Base-by-base conservation (phyloP, 306 rosid species). In the Arachis hypogaea region DNA sequence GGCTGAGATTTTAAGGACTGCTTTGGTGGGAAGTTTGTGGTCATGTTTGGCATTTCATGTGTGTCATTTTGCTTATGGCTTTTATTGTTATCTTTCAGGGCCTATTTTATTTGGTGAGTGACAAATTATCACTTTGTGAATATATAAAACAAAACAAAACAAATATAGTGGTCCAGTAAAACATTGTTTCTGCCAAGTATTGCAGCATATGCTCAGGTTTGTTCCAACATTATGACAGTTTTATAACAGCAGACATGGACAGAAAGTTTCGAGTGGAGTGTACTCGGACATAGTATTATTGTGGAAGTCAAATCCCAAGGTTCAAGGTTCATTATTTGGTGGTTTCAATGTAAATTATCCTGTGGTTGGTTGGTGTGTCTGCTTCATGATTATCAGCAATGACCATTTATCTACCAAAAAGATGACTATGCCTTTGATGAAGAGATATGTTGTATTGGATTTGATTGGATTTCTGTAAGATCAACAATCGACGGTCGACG, bases 231-330 rank as follows among this genome's bases (percentile, higher is more conserved):
- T 70, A 60, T 57, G 63, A 71, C 2, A 6, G 51, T 72, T 29
- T 50, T 30, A 29, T 47, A 40, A 58, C 58, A 40, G 67, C 69
- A 44, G 51, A 49, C 59, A 30, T 59, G 52, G 59, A 46, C 60
- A 38, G 63, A 46, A 56, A 71, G 49, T n/a, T 71, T 7, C 62
- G 0, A 33, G 14, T 64, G 61, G 67, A 71, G 38, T 28, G 65
- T 64, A 43, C 38, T 43, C 45, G 54, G 41, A 22, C 38, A 33
- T 33, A 33, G 4, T 45, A 42, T 30, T 52, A 54, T 65, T 75
- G 47, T 7, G 62, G 51, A 71, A 64, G 44, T 28, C 63, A 38
- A 6, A 6, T 36, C 28, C 16, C n/a, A 5, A 38, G 47, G 11
- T 36, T 61, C 43, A 36, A 49, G 54, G 54, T 51, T 51, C 44